Evolutionary conservation across 2,329 filamentous ascomycete genomes (phyloP), one percentile per base, ranked within the genome.

Genomic region (Cercospora sp.): DNA sequence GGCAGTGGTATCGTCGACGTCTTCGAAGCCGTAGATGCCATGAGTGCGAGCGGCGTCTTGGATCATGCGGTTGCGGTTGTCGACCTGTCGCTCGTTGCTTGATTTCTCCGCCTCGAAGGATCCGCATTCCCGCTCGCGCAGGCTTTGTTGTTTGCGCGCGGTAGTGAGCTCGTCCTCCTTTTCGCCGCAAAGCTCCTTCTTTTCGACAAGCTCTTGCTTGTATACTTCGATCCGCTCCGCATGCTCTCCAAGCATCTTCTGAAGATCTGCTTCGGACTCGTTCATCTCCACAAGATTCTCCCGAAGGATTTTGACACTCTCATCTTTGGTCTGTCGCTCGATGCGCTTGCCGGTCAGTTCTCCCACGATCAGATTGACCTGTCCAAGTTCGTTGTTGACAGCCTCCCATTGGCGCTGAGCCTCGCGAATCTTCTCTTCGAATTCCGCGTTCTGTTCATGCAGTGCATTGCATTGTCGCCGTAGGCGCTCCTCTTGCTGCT

Each of bases 21-120:
- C 87, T 70, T 97, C 93, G 75, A 91, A 97, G 0, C 94, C 94
- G 36, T 92, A 90, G 70, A 99, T 91, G 67, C 88, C 89, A 78
- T 97, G 91, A 28, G 84, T 85, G 57, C 88, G 85, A 16, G 94
- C 93, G 42, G 92, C 89, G 66, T 94, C 89, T 71, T 89, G 92
- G 65, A 97, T 88, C 78, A 97, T 86, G 9, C 86, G 84, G 74
- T 90, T 85, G 45, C 94, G 90, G 55, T 87, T 83, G 73, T 88
- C 84, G 3, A 97, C 78, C 72, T 97, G 91, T 3, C 90, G 88
- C 76, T 97, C 92, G 76, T 95, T 92, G 74, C 91, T 92, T 69
- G 92, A 90, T 80, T 94, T 93, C 76, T 97, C 90, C 2, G 94
- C 94, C 78, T 95, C 88, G 73, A 90, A 89, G 72, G 90, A 92